phyloP scores from a whole-genome alignment of 768 basidiomycete species.

The Phlegmacium glaucopus region DNA sequence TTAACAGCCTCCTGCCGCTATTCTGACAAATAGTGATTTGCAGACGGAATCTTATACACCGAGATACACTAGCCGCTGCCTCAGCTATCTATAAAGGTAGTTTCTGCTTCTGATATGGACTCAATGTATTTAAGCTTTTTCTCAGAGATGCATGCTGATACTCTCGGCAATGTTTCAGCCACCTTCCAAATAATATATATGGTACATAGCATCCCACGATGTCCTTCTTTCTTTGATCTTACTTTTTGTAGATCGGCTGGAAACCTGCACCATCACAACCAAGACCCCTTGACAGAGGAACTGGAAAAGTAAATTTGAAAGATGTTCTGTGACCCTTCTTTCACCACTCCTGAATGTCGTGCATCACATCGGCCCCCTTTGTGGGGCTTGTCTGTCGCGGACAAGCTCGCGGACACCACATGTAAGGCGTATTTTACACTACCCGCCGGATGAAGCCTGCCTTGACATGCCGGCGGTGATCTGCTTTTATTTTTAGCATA shows the following conservation, averaged over 20 bases:
- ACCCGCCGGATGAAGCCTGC: too few species aligned
- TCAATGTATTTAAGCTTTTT: neutral
- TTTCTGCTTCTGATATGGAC: slow-evolving; percentile 5
- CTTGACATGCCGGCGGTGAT: neutral
- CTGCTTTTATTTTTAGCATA: neutral
- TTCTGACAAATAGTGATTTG: slow-evolving; percentile 1
- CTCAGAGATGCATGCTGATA: slow-evolving; percentile 78
- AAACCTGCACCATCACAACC: slow-evolving; percentile 42
- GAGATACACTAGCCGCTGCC: slow-evolving; percentile 88
- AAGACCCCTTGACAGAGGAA: slow-evolving; percentile 42
- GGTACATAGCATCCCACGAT: slow-evolving; percentile 40
- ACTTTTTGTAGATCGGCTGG: slow-evolving; percentile 39
- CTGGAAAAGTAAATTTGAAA: slow-evolving; percentile 41
- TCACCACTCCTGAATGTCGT: neutral
- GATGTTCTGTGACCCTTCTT: slow-evolving; percentile 30
- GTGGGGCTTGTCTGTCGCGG: too few species aligned
- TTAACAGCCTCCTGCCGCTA: neutral
- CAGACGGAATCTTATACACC: slow-evolving; percentile 66
- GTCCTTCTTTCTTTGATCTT: slow-evolving; percentile 2
- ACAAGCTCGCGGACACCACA: too few species aligned
- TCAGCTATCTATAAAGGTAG: slow-evolving; percentile 91
- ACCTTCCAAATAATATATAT: slow-evolving; percentile 97
- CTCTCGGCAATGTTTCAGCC: slow-evolving; percentile 84
- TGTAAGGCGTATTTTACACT: too few species aligned
- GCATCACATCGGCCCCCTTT: too few species aligned